phyloP scores from a whole-genome alignment of 2,329 filamentous ascomycete genomes.

The Fusarium metavorans region DNA sequence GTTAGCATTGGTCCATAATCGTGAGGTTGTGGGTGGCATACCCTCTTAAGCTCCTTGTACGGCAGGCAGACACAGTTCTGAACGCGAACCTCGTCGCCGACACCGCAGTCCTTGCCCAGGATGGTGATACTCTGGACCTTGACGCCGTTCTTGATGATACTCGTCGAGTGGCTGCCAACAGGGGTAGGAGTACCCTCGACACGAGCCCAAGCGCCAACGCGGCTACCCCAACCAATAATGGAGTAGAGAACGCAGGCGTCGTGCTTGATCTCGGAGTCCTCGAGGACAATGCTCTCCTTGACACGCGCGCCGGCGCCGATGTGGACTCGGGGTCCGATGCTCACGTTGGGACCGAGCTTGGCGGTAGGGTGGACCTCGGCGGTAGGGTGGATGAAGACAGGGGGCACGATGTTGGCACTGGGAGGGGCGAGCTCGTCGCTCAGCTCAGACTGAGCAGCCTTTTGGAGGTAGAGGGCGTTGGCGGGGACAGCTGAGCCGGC shows the following conservation, averaged over 20 bases:
- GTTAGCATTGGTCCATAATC: conserved; percentile 41
- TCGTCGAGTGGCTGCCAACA: conserved; percentile 88
- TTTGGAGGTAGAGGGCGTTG: conserved; percentile 95
- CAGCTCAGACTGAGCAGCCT: conserved; percentile 84
- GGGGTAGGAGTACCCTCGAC: conserved; percentile 95
- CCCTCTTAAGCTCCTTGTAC: conserved; percentile 97
- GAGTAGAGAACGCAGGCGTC: conserved; percentile 95
- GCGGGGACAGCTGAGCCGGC: conserved; percentile 96
- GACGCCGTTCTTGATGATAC: conserved; percentile 96
- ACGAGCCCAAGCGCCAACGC: conserved; percentile 96
- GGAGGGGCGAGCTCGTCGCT: conserved; percentile 81
- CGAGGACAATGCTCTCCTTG: conserved; percentile 96
- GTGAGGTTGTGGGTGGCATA: conserved; percentile 56
- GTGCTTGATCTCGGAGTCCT: conserved; percentile 95
- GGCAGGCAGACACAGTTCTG: conserved; percentile 98
- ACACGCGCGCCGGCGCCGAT: conserved; percentile 90
- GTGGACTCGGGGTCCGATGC: conserved; percentile 87
- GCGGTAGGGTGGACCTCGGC: conserved; percentile 93
- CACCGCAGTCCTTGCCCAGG: conserved; percentile 93
- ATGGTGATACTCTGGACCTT: conserved; percentile 99
- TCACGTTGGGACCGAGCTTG: conserved; percentile 97
- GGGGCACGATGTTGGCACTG: conserved; percentile 88
- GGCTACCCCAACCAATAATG: conserved; percentile 97
- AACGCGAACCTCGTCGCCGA: conserved; percentile 93
- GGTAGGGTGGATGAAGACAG: conserved; percentile 94